Conservation (phyloP, 441 rosid genomes). For the Eutrema salsugineum region DNA sequence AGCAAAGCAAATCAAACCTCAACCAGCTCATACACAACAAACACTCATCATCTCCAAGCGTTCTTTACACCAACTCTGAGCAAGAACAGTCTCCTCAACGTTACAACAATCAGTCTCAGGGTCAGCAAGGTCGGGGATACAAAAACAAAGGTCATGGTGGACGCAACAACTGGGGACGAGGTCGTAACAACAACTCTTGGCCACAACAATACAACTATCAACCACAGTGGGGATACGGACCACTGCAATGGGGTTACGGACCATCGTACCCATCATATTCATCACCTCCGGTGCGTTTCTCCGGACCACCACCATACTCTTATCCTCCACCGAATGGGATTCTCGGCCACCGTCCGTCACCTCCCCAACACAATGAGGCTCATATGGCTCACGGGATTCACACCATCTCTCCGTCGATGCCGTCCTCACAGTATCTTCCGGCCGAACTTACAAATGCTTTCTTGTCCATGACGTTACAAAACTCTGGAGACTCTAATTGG, state of each 20-base stretch:
- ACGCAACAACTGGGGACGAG: not conserved
- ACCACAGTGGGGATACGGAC: not conserved
- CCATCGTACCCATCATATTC: too few relatives aligned
- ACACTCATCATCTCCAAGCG: too few relatives aligned
- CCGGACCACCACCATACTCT: too few relatives aligned
- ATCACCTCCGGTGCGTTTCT: too few relatives aligned
- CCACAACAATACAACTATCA: not conserved
- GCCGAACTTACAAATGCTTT: not conserved
- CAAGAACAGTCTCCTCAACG: too few relatives aligned
- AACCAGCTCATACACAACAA: too few relatives aligned
- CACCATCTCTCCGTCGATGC: accelerated
- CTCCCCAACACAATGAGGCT: too few relatives aligned
- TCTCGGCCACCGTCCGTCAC: too few relatives aligned
- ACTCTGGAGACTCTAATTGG: not conserved
- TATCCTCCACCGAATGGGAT: too few relatives aligned
- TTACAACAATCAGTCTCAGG: too few relatives aligned
- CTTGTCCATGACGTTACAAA: not conserved
- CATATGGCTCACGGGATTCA: too few relatives aligned
- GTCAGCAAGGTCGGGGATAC: not conserved
- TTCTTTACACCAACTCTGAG: too few relatives aligned
- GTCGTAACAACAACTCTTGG: not conserved
- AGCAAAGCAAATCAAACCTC: not conserved
- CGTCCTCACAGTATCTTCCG: not conserved
- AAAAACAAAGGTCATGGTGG: not conserved
- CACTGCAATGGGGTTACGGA: not conserved